Base-by-base conservation (phyloP, 495 filamentous ascomycete genomes). In the Zalerion maritima region DNA sequence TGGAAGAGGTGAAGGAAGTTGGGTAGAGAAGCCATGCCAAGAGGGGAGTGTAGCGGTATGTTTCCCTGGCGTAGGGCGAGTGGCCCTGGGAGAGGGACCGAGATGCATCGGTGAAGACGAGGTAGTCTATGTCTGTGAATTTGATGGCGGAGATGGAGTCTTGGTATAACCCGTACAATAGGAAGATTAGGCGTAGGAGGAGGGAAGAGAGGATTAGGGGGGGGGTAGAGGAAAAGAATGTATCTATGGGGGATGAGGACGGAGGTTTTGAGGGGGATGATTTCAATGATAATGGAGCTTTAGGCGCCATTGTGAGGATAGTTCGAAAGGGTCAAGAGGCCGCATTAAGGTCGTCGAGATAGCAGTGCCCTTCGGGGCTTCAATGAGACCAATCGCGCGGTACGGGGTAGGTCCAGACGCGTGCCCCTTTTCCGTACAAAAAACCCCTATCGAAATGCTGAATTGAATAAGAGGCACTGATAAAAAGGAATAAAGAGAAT, bases 51-150 rank as follows among this genome's bases (percentile, higher is more conserved):
- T 97, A 97, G 32, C 89, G 81, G 55, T 97, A 97, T 0, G 89
- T 97, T 43, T 89, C 89, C 18, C 89, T 69, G 14, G 64, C 57
- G 50, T 97, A 97, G 0, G 89, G 89, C 2, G 80, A 80, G 20
- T 46, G 36, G 3, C 54, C 49, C 2, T 42, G 49, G 2, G 78
- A 62, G 15, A 51, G 58, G 0, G 65, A 54, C 36, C 79, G 81
- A 5, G 91, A 70, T 6, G 89, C 89, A 49, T 94, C 85, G n/a
- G 91, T 96, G 64, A 97, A 97, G 36, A 97, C 89, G 42, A 80
- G 74, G 62, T 97, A 97, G 67, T 97, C 89, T 46, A 97, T 93
- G 54, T 97, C 89, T 30, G 91, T 97, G 64, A 94, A 97, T 55
- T 94, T 93, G 42, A 97, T 55, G 2, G 84, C 67, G 6, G 84